phyloP scores from a whole-genome alignment of 1,284 basidiomycete genomes.

The Vanrija humicola region DNA sequence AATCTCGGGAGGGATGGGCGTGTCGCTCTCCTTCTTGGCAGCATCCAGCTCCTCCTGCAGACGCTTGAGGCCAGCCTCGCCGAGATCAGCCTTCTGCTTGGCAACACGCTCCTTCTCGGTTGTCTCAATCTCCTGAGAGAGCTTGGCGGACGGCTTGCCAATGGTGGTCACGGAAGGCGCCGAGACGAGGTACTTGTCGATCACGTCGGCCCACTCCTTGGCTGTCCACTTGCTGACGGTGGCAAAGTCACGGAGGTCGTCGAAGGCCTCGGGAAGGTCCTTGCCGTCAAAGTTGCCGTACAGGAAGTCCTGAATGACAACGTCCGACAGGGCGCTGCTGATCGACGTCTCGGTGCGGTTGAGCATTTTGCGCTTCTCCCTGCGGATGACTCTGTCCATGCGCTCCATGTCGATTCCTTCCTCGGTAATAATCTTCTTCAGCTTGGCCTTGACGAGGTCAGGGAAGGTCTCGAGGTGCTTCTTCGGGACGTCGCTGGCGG shows the following conservation, averaged over 20 bases:
- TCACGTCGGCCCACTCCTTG: slow-evolving; percentile 72
- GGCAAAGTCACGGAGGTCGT: slow-evolving; percentile 73
- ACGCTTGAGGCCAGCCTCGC: slow-evolving; percentile 72
- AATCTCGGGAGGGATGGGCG: slow-evolving; percentile 73
- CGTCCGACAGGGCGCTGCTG: slow-evolving; percentile 45
- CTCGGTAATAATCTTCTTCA: slow-evolving; percentile 62
- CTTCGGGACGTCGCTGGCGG: slow-evolving; percentile 78
- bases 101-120: slow-evolving; percentile 76
- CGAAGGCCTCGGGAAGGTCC: slow-evolving; percentile 67
- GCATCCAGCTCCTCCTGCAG: slow-evolving; percentile 67
- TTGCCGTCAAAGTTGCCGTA: slow-evolving; percentile 82
- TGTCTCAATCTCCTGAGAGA: slow-evolving; percentile 75
- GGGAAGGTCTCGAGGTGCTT: slow-evolving; percentile 73
- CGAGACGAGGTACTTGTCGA: slow-evolving; percentile 77
- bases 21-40: slow-evolving; percentile 83
- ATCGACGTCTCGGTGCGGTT: slow-evolving; percentile 45
- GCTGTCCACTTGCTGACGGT: slow-evolving; percentile 67
- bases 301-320: slow-evolving; percentile 78
- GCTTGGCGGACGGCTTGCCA: slow-evolving; percentile 82
- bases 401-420: slow-evolving; percentile 88
- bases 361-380: slow-evolving; percentile 73
- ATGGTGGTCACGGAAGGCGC: slow-evolving; percentile 67
- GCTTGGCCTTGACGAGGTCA: slow-evolving; percentile 63
- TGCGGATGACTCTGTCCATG: slow-evolving; percentile 80
- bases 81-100: slow-evolving; percentile 66